Conservation (phyloP, 179 eudicot species). For the Spinacia oleracea region DNA sequence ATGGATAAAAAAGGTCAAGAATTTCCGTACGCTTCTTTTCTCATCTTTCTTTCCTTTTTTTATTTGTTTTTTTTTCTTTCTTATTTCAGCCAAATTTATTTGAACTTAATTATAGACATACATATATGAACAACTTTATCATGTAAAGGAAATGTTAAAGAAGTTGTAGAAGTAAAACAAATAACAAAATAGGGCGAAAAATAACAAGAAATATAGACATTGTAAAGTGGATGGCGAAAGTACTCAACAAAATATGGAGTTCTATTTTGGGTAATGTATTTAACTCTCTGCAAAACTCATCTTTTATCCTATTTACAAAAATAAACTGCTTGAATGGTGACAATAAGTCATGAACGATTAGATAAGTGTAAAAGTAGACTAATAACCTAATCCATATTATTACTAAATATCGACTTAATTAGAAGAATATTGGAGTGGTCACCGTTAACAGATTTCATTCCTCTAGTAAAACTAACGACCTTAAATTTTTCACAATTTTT, state of each 20-base stretch:
- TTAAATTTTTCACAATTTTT: neutral
- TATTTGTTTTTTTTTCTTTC: neutral
- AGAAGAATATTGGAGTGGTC: no score
- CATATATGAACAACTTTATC: no score
- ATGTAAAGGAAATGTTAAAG: no score
- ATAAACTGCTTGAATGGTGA: neutral
- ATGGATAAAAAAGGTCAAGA: neutral
- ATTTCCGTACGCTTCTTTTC: slow-evolving; percentile 6
- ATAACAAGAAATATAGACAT: neutral
- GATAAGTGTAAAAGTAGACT: no score
- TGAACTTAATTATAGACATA: no score
- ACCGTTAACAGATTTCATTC: no score
- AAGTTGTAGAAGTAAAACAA: neutral
- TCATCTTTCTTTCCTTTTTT: neutral
- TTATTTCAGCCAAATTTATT: neutral
- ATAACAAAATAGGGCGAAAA: no score
- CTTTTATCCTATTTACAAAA: no score
- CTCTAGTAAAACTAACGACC: neutral
- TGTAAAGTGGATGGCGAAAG: neutral
- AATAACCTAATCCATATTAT: neutral
- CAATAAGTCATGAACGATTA: no score
- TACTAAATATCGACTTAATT: neutral
- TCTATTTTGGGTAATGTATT: no score
- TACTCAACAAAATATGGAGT: no score
- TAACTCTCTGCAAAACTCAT: no score